Evolutionary conservation across 2,329 filamentous ascomycete genomes (phyloP).

Genomic region (Diplodia sapinea): DNA sequence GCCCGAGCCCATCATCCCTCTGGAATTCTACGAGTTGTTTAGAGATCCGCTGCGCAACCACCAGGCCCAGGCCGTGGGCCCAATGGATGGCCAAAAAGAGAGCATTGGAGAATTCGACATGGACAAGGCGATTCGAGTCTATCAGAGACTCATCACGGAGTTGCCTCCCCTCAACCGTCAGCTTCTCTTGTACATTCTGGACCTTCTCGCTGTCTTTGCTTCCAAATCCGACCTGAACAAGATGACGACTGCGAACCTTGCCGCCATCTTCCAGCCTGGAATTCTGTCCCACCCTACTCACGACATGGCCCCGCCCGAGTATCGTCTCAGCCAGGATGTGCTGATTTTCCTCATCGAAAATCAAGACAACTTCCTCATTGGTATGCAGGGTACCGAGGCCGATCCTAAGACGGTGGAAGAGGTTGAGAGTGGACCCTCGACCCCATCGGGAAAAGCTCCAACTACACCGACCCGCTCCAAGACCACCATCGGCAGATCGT

Average conservation of each 20-base stretch:
- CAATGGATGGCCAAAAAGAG: slow-evolving; percentile 67
- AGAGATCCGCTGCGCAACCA: slow-evolving; percentile 77
- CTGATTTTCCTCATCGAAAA: slow-evolving; percentile 98
- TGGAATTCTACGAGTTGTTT: slow-evolving; percentile 91
- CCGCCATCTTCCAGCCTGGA: slow-evolving; percentile 96
- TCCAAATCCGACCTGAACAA: slow-evolving; percentile 96
- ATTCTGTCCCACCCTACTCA: slow-evolving; percentile 92
- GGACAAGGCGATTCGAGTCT: slow-evolving; percentile 75
- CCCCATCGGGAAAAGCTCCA: slow-evolving; percentile 58
- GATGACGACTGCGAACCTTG: slow-evolving; percentile 93
- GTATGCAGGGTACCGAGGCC: slow-evolving; percentile 98
- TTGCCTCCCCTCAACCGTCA: slow-evolving; percentile 92
- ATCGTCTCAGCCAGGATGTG: slow-evolving; percentile 93
- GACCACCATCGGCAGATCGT: slow-evolving; percentile 71
- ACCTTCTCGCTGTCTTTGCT: slow-evolving; percentile 93
- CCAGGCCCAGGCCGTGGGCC: slow-evolving; percentile 72
- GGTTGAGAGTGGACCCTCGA: slow-evolving; percentile 70
- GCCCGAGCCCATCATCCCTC: slow-evolving; percentile 92
- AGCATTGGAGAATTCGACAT: slow-evolving; percentile 77
- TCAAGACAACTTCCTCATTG: slow-evolving; percentile 96
- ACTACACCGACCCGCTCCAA: slow-evolving; percentile 57
- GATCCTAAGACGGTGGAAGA: slow-evolving; percentile 76
- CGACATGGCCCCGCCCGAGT: slow-evolving; percentile 94
- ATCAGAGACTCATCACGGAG: slow-evolving; percentile 90
- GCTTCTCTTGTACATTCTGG: slow-evolving; percentile 91